Evolutionary conservation across 2,329 filamentous ascomycete genomes (phyloP).

Genomic region (Trichophyton rubrum): DNA sequence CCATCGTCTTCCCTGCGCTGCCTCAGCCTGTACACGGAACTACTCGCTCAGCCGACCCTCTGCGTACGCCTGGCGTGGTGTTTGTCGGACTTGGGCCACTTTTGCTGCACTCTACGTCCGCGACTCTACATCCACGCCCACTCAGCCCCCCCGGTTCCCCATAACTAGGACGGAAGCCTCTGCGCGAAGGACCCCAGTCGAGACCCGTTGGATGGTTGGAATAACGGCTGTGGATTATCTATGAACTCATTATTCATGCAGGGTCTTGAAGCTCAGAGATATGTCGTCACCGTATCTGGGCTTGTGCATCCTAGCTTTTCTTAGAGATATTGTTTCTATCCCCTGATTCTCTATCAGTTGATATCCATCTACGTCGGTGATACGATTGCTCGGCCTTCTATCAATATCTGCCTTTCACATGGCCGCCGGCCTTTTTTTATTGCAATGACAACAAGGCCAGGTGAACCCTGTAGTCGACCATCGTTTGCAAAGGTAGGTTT

Average conservation of each 20-base stretch:
- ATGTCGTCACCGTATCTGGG: constrained; percentile 34
- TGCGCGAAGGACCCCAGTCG: not conserved
- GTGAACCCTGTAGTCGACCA: constrained; percentile 29
- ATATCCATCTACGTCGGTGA: not conserved
- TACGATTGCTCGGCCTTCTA: not conserved
- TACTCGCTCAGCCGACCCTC: not conserved
- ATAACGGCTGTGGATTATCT: not conserved
- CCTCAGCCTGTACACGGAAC: not conserved
- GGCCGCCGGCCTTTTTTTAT: not conserved
- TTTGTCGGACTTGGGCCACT: not conserved
- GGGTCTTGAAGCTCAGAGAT: constrained; percentile 31
- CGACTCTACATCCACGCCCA: not conserved
- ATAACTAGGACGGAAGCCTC: not conserved
- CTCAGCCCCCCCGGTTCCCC: not conserved
- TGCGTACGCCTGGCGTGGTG: not conserved
- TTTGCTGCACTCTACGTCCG: not conserved
- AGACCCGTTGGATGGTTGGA: not conserved
- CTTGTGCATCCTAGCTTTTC: constrained; percentile 32
- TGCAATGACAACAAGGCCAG: constrained; percentile 1
- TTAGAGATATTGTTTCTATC: constrained; percentile 27
- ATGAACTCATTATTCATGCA: constrained; percentile 26
- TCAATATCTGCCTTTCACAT: not conserved
- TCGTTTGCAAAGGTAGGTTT: constrained; percentile 64
- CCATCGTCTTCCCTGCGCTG: not conserved
- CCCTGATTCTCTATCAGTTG: constrained; percentile 17